Conservation (phyloP, 768 basidiomycete species). For the Lactifluus piperatus region DNA sequence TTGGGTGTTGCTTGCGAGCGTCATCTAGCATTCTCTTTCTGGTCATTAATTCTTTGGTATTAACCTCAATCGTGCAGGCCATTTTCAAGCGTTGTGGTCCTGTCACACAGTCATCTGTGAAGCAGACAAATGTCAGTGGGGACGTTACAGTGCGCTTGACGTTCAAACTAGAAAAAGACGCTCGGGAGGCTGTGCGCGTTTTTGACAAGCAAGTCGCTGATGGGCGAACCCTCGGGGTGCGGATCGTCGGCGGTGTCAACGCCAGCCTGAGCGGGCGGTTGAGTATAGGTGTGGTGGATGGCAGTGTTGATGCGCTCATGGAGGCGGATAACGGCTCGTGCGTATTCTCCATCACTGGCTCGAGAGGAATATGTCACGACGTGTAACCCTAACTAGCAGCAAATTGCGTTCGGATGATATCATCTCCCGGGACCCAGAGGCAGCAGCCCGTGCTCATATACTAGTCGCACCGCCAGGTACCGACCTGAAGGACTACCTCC, state of each 20-base stretch:
- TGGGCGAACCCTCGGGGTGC: constrained; percentile 19
- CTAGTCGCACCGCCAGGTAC: constrained; percentile 20
- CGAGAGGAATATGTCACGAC: not conserved
- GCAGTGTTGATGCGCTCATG: constrained; percentile 19
- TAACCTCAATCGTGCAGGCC: constrained; percentile 4
- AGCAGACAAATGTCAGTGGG: constrained; percentile 1
- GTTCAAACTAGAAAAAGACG: constrained; percentile 21
- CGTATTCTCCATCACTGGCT: not conserved
- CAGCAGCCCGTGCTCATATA: constrained; percentile 19
- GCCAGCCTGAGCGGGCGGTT: constrained; percentile 20
- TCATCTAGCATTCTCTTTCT: not conserved
- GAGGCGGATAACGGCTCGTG: constrained; percentile 16
- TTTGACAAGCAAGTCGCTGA: constrained; percentile 21
- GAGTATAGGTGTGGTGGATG: constrained; percentile 15
- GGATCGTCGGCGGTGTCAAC: constrained; percentile 20
- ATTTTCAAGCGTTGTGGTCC: constrained; percentile 21
- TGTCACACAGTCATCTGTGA: constrained; percentile 18
- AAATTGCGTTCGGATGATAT: constrained; percentile 22
- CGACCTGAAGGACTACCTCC: constrained; percentile 18
- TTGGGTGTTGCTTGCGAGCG: not conserved
- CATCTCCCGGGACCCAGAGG: constrained; percentile 17
- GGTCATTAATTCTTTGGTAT: not conserved
- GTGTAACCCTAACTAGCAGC: not conserved
- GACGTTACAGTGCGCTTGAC: constrained; percentile 21
- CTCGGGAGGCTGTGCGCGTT: constrained; percentile 13